These are phyloP conservation scores for Suaeda aralocaspica DNA, from an alignment of 148 eudicot genomes.

Conservation along the genomic window DNA sequence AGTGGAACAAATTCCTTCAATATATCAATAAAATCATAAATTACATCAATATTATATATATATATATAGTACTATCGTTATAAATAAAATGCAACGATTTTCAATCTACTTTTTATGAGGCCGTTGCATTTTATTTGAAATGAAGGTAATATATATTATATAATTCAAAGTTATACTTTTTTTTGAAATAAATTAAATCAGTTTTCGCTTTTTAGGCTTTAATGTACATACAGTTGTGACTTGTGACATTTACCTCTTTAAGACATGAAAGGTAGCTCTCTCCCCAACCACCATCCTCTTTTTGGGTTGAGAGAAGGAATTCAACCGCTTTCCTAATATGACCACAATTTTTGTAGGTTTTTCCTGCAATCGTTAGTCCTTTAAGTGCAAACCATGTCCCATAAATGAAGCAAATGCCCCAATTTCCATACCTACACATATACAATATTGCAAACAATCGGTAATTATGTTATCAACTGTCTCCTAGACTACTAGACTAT, in stretches of 20 bases:
- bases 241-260: slow-evolving; percentile 26
- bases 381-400: slow-evolving; percentile 49
- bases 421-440: slow-evolving; percentile 39
- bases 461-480: too few relatives aligned
- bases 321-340: slow-evolving; percentile 35
- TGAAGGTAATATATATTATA: background rate
- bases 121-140: background rate
- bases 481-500: too few relatives aligned
- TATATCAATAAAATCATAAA: background rate
- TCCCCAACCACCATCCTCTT: slow-evolving; percentile 58
- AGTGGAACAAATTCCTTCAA: slow-evolving; percentile 33
- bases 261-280: slow-evolving; percentile 50
- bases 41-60: background rate
- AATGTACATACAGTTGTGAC: too few relatives aligned
- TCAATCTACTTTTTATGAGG: too few relatives aligned
- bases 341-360: slow-evolving; percentile 30
- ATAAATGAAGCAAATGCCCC: slow-evolving; percentile 48
- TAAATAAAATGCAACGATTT: too few relatives aligned
- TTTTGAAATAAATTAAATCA: too few relatives aligned
- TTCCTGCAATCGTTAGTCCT: slow-evolving; percentile 41
- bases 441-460: too few relatives aligned
- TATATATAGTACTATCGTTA: too few relatives aligned
- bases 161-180: too few relatives aligned
- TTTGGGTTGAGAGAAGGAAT: slow-evolving; percentile 35
- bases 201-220: too few relatives aligned